phyloP scores from a whole-genome alignment of 2,329 filamentous ascomycete genomes.

The Cordyceps cicadae region DNA sequence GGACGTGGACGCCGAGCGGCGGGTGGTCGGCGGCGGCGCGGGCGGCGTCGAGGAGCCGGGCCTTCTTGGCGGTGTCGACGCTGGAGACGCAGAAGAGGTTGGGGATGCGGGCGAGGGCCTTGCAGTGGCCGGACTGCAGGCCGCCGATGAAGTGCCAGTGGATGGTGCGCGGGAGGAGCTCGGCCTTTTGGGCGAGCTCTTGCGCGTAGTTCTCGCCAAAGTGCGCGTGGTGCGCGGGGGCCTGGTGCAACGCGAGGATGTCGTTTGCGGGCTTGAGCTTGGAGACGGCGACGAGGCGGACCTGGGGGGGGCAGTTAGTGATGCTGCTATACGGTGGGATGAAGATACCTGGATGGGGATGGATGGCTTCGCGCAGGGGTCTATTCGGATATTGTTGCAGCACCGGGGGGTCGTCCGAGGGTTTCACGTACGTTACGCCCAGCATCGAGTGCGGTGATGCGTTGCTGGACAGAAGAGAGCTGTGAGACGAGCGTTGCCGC shows the following conservation, averaged over 20 bases:
- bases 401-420: background rate
- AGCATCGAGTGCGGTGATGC: slow-evolving; percentile 45
- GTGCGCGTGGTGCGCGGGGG: slow-evolving; percentile 54
- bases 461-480: slow-evolving; percentile 50
- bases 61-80: slow-evolving; percentile 83
- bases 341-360: background rate
- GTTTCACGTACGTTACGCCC: slow-evolving; percentile 43
- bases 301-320: slow-evolving; percentile 33
- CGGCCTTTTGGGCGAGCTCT: slow-evolving; percentile 80
- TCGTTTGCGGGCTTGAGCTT: slow-evolving; percentile 93
- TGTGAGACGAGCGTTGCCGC: slow-evolving; percentile 55
- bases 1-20: slow-evolving; percentile 69
- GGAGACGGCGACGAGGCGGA: slow-evolving; percentile 87
- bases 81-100: slow-evolving; percentile 90
- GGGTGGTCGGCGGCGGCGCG: slow-evolving; percentile 46
- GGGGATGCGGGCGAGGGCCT: slow-evolving; percentile 72
- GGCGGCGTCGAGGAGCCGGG: slow-evolving; percentile 67
- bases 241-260: slow-evolving; percentile 71
- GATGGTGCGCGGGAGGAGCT: slow-evolving; percentile 65
- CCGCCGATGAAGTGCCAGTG: slow-evolving; percentile 97
- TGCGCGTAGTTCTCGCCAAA: slow-evolving; percentile 97
- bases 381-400: too few species aligned
- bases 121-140: slow-evolving; percentile 86
- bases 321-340: background rate
- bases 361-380: background rate